Evolutionary conservation across 176 grass and related monocot species (phyloP).

Genomic region (Rhynchospora breviuscula): DNA sequence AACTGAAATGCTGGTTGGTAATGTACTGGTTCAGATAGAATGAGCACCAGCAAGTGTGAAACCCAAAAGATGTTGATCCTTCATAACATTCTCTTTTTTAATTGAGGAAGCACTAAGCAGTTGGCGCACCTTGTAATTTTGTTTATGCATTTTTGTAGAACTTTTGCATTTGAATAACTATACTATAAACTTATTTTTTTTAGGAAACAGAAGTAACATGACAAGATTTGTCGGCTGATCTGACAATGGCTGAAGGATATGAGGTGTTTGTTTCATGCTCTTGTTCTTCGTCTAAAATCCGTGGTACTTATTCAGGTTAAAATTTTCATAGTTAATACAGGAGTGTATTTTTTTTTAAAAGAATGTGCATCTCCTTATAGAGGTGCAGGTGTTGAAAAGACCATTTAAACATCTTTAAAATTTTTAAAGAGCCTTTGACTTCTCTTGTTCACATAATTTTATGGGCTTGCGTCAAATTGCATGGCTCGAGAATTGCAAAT

Average conservation of each 20-base stretch:
- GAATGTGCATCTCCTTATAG: neutral
- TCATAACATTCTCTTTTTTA: neutral
- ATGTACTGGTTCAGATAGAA: neutral
- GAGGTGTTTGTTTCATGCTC: conserved; percentile 90
- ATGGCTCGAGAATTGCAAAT: neutral
- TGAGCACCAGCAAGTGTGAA: neutral
- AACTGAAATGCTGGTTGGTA: neutral
- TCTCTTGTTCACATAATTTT: neutral
- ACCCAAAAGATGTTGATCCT: neutral
- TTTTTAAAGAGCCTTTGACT: neutral
- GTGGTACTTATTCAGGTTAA: conserved; percentile 70
- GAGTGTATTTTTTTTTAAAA: neutral
- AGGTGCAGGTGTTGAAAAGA: neutral
- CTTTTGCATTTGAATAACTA: neutral
- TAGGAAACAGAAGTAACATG: conserved; percentile 89
- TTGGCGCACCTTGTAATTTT: neutral
- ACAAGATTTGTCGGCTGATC: conserved; percentile 69
- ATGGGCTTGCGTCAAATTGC: neutral
- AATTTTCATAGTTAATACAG: neutral
- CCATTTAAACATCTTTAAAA: neutral
- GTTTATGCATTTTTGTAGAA: neutral
- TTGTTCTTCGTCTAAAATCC: conserved; percentile 48
- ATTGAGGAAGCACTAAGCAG: neutral
- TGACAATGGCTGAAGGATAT: conserved; percentile 79
- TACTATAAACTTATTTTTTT: conserved; percentile 1